phyloP scores from a whole-genome alignment of 805 yeast species.

The Saturnispora silvae region DNA sequence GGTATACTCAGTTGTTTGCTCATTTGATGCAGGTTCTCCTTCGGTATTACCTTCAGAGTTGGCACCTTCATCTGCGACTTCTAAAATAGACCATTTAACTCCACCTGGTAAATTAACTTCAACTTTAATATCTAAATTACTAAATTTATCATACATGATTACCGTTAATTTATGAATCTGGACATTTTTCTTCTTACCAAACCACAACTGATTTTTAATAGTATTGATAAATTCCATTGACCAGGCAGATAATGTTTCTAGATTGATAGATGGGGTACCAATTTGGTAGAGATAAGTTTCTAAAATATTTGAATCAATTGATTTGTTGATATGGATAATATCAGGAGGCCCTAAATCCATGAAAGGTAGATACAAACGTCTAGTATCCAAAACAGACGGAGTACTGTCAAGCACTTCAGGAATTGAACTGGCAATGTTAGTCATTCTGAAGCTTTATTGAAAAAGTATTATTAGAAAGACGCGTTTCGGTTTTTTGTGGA shows the following conservation, averaged over 20 bases:
- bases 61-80: slow-evolving; percentile 42
- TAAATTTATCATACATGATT: slow-evolving; percentile 52
- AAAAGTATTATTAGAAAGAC: too few relatives aligned
- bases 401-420: too few relatives aligned
- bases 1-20: too few relatives aligned
- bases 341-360: slow-evolving; percentile 68
- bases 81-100: slow-evolving; percentile 44
- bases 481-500: not conserved
- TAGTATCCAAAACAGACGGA: too few relatives aligned
- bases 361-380: not conserved
- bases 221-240: slow-evolving; percentile 57
- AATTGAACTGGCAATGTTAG: too few relatives aligned
- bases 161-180: slow-evolving; percentile 63
- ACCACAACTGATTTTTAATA: slow-evolving; percentile 66
- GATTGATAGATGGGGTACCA: slow-evolving; percentile 66
- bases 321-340: slow-evolving; percentile 39
- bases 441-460: too few relatives aligned
- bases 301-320: slow-evolving; percentile 25
- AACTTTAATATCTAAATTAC: slow-evolving; percentile 59
- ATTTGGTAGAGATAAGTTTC: slow-evolving; percentile 67
- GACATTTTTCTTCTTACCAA: slow-evolving; percentile 62
- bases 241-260: slow-evolving; percentile 71
- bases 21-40: too few relatives aligned
- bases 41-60: too few relatives aligned
- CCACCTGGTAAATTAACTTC: slow-evolving; percentile 69